phyloP scores from a whole-genome alignment of 352 stramenopile species.

The Pythium volutum region DNA sequence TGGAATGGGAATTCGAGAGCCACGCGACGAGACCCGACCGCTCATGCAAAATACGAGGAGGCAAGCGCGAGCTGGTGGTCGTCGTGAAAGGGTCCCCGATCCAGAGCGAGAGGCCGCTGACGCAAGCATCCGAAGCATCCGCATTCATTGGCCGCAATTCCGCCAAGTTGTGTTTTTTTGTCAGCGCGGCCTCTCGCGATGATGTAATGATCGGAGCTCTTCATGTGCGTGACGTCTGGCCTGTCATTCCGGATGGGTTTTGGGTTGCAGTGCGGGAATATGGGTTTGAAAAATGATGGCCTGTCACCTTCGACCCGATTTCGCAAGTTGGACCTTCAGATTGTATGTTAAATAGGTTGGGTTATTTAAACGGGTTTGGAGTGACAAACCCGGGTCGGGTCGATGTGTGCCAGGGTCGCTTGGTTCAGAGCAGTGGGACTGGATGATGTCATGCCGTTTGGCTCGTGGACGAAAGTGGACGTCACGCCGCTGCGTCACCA shows the following conservation, averaged over 20 bases:
- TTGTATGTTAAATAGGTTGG: background rate
- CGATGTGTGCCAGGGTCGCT: background rate
- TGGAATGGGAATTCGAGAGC: background rate
- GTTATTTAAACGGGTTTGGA: no score
- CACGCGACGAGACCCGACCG: background rate
- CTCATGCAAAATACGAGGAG: background rate
- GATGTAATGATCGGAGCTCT: slow-evolving; percentile 1
- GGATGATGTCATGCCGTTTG: background rate
- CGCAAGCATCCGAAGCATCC: background rate
- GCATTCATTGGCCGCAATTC: background rate
- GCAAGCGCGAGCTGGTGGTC: background rate
- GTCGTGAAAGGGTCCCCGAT: background rate
- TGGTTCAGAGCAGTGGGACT: background rate
- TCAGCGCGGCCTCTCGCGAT: background rate
- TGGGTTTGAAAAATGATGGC: background rate
- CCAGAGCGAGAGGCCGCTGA: background rate
- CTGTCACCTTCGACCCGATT: background rate
- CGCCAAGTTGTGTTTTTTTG: background rate
- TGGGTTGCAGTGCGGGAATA: background rate
- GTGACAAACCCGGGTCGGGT: background rate
- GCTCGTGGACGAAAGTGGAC: background rate
- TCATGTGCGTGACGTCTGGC: background rate
- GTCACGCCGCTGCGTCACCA: background rate
- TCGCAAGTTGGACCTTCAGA: background rate
- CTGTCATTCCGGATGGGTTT: background rate